Conservation (phyloP, 2,329 filamentous ascomycete species). For the Ceratocystis ficicola region DNA sequence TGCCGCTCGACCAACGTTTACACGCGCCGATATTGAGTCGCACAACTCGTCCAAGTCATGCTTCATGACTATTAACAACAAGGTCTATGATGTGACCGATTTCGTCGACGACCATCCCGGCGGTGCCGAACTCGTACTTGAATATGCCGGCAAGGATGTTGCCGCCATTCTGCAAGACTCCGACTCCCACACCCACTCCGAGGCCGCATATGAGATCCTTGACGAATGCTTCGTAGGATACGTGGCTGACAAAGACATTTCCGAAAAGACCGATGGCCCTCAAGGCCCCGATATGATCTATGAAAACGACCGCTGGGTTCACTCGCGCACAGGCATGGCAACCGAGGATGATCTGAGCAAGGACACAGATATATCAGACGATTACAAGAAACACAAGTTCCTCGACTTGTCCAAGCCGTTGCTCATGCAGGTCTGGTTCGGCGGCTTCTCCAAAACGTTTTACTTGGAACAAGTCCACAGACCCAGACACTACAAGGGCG, state of each 20-base stretch:
- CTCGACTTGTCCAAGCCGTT: conserved; percentile 77
- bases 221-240: conserved; percentile 23
- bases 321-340: conserved; percentile 73
- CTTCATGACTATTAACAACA: conserved; percentile 80
- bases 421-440: conserved; percentile 74
- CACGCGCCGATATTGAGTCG: conserved; percentile 63
- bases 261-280: conserved; percentile 23
- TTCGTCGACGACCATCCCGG: conserved; percentile 88
- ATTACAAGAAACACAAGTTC: conserved; percentile 89
- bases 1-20: conserved; percentile 65
- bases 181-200: conserved; percentile 61
- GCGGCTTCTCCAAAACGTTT: conserved; percentile 87
- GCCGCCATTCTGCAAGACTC: conserved; percentile 44
- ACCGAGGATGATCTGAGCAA: conserved; percentile 73
- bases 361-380: conserved; percentile 63
- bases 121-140: conserved; percentile 73
- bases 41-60: conserved; percentile 74
- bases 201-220: conserved; percentile 59
- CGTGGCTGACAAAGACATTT: conserved; percentile 25
- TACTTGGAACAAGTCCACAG: conserved; percentile 94
- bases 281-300: conserved; percentile 27
- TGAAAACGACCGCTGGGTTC: conserved; percentile 29
- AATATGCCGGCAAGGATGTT: conserved; percentile 59
- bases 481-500: conserved; percentile 89
- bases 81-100: conserved; percentile 89